These are phyloP conservation scores for Phytophthora ohioensis DNA, from an alignment of 352 stramenopile genomes.

Conservation along the genomic window DNA sequence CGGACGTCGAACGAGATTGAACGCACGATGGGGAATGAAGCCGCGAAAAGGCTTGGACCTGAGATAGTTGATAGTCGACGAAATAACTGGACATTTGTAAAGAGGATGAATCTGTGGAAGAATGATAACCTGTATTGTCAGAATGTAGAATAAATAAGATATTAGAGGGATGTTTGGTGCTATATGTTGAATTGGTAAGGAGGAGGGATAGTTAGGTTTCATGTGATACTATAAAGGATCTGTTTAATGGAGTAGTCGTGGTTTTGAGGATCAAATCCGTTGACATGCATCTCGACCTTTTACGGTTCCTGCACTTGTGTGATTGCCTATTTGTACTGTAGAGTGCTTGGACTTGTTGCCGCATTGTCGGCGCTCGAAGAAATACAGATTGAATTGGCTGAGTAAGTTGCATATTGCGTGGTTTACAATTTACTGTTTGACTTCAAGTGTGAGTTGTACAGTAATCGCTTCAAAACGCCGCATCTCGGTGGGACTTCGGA, in stretches of 20 bases:
- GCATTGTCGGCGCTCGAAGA: constrained; percentile 6
- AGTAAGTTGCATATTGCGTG: not conserved
- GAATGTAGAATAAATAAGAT: not conserved
- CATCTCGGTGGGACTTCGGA: constrained; percentile 20
- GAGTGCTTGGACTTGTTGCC: not conserved
- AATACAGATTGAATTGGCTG: too few relatives aligned
- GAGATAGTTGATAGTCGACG: constrained; percentile 13
- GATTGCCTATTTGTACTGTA: constrained; percentile 9
- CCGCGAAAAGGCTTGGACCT: not conserved
- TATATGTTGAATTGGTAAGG: not conserved
- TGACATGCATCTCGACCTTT: constrained; percentile 10
- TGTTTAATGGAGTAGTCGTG: constrained; percentile 3
- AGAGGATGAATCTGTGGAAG: not conserved
- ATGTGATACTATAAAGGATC: not conserved
- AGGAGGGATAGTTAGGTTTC: not conserved
- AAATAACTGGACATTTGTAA: not conserved
- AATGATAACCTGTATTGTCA: constrained; percentile 2
- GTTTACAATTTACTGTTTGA: not conserved
- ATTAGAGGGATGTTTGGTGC: not conserved
- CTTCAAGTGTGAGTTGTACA: constrained; percentile 5
- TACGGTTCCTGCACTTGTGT: constrained; percentile 13
- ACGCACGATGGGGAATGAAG: constrained; percentile 32
- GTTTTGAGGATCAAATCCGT: not conserved
- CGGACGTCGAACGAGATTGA: constrained; percentile 33
- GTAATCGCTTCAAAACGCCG: not conserved